A percentile compares a stretch with the other conserved stretches of the same genome.
Evolutionary conservation across 192 early-diverging fungal species (phyloP).

Genomic region (Linnemannia elongata): DNA sequence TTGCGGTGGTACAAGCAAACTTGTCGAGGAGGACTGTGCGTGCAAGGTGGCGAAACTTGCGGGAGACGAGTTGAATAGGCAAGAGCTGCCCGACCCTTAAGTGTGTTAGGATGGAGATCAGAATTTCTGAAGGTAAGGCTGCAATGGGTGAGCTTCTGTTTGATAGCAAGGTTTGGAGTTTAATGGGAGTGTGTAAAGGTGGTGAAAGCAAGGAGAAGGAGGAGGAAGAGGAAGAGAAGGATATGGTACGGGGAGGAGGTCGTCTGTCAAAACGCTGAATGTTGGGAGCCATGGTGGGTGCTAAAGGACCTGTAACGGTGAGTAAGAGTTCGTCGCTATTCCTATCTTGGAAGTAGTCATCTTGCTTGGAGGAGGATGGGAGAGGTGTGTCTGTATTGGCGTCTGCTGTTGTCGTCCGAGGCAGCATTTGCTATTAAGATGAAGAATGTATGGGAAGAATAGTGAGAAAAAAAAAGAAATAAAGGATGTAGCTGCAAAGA

Average conservation of each 20-base stretch:
- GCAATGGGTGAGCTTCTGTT: not conserved
- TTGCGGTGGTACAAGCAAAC: not conserved
- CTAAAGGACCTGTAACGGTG: not conserved
- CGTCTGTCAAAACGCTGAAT: not conserved
- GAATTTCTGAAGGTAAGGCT: not conserved
- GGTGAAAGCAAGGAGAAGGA: not conserved
- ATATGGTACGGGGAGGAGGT: too few relatives aligned
- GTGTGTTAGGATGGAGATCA: not conserved
- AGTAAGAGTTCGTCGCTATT: not conserved
- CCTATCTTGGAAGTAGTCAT: not conserved
- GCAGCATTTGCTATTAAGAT: not conserved
- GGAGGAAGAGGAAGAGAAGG: not conserved
- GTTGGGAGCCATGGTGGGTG: not conserved
- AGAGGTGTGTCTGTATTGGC: not conserved
- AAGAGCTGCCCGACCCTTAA: constrained; percentile 9
- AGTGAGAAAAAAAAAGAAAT: not conserved
- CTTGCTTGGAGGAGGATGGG: not conserved
- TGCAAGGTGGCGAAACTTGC: not conserved
- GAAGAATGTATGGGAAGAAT: not conserved
- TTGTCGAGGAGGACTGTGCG: constrained; percentile 16
- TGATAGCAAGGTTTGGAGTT: not conserved
- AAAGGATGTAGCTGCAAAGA: not conserved
- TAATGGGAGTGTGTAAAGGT: not conserved
- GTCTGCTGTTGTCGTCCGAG: not conserved
- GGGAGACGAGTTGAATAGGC: constrained; percentile 2